Evolutionary conservation across 306 rosid species (phyloP).

Genomic region (Lagenaria siceraria): DNA sequence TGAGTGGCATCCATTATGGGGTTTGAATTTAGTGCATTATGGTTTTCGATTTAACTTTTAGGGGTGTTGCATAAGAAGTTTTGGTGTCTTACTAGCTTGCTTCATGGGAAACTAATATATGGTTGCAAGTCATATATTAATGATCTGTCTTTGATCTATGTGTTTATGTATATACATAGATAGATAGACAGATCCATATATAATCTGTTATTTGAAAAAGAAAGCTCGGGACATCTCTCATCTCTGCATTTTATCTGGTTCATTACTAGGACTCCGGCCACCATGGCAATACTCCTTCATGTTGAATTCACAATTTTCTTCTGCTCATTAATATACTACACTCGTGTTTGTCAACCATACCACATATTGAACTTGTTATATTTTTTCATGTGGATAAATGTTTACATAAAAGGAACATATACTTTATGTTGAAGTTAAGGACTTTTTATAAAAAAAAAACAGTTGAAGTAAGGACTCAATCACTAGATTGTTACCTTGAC

Average conservation of each 20-base stretch:
- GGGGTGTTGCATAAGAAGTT: too few relatives aligned
- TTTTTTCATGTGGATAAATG: neutral
- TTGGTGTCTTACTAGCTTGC: too few relatives aligned
- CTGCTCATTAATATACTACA: neutral
- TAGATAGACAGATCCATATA: neutral
- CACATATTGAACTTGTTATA: neutral
- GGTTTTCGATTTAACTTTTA: too few relatives aligned
- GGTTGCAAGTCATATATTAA: too few relatives aligned
- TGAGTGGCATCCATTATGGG: too few relatives aligned
- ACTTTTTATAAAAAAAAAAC: too few relatives aligned
- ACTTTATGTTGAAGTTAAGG: neutral
- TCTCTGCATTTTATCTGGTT: neutral
- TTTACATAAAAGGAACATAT: neutral
- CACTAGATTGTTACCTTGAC: neutral
- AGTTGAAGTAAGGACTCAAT: neutral
- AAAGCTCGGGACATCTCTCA: neutral
- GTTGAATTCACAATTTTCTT: neutral
- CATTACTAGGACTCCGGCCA: neutral
- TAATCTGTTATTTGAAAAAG: neutral
- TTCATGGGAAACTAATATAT: too few relatives aligned
- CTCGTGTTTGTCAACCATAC: neutral
- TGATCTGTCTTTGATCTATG: neutral
- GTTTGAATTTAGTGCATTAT: too few relatives aligned
- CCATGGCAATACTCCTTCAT: neutral
- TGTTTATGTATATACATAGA: neutral